phyloP scores from a whole-genome alignment of 129 eudicot species.

The Chrysanthemum seticuspe region DNA sequence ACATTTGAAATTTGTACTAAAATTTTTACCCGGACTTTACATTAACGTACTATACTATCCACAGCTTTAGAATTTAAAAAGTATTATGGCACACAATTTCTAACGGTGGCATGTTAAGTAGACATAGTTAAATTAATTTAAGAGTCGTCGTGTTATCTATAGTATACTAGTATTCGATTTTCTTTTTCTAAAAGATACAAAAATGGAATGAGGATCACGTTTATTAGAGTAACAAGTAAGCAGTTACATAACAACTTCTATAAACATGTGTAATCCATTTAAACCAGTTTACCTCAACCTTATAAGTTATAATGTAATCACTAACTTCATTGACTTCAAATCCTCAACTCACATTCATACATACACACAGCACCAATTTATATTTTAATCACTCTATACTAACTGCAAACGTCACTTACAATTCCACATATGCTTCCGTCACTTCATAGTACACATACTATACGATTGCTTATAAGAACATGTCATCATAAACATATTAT shows the following conservation, averaged over 20 bases:
- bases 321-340: background rate
- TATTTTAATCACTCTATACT: too few species aligned
- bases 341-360: background rate
- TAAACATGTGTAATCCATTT: background rate
- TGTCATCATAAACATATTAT: too few species aligned
- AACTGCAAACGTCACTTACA: too few species aligned
- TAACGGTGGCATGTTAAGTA: background rate
- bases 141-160: background rate
- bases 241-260: background rate
- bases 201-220: background rate
- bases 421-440: too few species aligned
- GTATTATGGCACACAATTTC: background rate
- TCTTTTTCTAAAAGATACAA: background rate
- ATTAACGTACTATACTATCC: background rate
- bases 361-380: background rate
- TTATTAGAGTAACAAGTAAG: background rate
- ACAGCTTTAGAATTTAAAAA: background rate
- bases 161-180: background rate
- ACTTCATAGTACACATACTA: too few species aligned
- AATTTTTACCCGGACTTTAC: background rate
- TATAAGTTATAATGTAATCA: background rate
- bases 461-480: too few species aligned
- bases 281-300: slow-evolving; percentile 2
- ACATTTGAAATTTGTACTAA: background rate
- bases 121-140: background rate